Evolutionary conservation across 208 protist genomes (phyloP).

Genomic region (Porcisia hertigi): DNA sequence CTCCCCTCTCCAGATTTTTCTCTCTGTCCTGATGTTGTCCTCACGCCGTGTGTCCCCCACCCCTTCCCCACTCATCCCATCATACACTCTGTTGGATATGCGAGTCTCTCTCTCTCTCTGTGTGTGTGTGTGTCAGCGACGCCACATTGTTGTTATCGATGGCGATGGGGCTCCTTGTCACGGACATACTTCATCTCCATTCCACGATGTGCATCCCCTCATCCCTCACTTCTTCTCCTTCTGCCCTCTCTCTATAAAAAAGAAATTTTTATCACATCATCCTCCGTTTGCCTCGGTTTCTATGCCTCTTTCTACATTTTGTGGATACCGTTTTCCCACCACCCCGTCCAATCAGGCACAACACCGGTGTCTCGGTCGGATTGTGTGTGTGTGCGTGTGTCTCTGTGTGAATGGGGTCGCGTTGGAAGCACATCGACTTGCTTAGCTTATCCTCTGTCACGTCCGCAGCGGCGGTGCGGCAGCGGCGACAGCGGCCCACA

Average conservation of each 20-base stretch:
- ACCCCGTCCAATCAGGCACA: not conserved
- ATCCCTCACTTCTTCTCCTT: too few species aligned
- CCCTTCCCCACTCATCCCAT: not conserved
- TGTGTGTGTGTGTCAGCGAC: not conserved
- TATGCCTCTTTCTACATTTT: not conserved
- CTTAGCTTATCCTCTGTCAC: constrained; percentile 18
- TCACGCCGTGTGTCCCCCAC: not conserved
- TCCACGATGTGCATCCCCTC: too few species aligned
- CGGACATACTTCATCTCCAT: too few species aligned
- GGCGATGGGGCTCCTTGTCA: too few species aligned
- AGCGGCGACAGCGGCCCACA: too few species aligned
- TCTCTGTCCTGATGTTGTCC: not conserved
- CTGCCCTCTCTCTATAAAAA: too few species aligned
- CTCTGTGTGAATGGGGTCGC: constrained; percentile 12
- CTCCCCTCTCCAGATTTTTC: not conserved
- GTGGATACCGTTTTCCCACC: not conserved
- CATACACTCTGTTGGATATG: not conserved
- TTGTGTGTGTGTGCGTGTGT: not conserved
- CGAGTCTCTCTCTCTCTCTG: not conserved
- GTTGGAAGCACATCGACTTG: constrained; percentile 27
- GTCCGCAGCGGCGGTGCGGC: not conserved
- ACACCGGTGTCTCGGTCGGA: not conserved
- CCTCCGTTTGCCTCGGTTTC: not conserved
- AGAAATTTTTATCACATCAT: not conserved
- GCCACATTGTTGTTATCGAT: too few species aligned